Base-by-base conservation (phyloP, 495 filamentous ascomycete species). In the Aspergillus nanangensis region DNA sequence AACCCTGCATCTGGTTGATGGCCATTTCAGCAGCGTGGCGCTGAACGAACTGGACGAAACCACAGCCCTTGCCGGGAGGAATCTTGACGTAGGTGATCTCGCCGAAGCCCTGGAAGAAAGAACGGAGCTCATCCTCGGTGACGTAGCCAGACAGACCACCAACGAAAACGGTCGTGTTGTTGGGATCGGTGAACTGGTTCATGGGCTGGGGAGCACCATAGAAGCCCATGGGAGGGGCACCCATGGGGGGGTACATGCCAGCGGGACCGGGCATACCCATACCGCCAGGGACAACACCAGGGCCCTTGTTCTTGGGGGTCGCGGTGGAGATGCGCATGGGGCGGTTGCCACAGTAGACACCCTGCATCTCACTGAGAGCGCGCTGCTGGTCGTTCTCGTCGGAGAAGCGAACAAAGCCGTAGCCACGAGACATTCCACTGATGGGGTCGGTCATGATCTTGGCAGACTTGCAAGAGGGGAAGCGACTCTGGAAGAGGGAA, bases 51-150 rank as follows among this genome's bases (percentile, higher is more conserved):
- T 99, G 93, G 38, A 99, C 93, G 61, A 99, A 99, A 38, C 93
- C 93, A 60, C 93, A 99, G 52, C 93, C 93, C 80, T 99, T 99
- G 61, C 93, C 93, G 24, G 94, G 93, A 34, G 93, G 93, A 52
- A 99, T 99, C 81, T 99, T 99, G 72, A 99, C 93, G 67, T 99
- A 99, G 59, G 93, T 99, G 67, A 99, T 99, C 60, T 98, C 93
- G 39, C 93, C 93, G 60, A 99, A 99, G 44, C 93, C 93, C 63
- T 99, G 93, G 84, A 99, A 99, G 79, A 99, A 99, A 8, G 91
- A 96, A 41, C 93, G 87, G 20, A 99, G 87, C 74, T 99, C 93
- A 63, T 99, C 93, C 74, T 99, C 93, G 45, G 93, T 99, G 39
- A 99, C 93, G 62, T 99, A 99, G 41, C 93, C 93, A 25, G 91